Evolutionary conservation across 768 basidiomycete genomes (phyloP).

Genomic region (Trametes cingulata): DNA sequence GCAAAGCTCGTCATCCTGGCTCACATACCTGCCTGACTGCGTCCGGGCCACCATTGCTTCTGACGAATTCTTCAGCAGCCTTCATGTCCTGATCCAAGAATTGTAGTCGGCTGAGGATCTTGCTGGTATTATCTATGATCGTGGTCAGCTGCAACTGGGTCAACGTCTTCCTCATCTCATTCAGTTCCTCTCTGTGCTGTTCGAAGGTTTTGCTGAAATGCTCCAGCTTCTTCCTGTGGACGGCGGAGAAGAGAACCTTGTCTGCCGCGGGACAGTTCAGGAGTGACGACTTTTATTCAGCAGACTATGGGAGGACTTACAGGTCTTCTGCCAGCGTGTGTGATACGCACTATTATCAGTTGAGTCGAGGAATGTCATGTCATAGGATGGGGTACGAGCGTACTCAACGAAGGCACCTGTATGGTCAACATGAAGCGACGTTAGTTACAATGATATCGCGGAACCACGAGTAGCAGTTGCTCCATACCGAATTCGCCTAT

Average conservation of each 20-base stretch:
- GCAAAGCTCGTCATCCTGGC: neutral
- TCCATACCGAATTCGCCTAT: conserved; percentile 2
- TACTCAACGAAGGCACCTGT: conserved; percentile 7
- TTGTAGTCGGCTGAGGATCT: neutral
- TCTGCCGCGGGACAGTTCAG: neutral
- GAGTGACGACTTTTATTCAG: neutral
- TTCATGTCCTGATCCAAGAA: neutral
- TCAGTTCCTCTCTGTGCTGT: neutral
- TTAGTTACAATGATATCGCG: too few relatives aligned
- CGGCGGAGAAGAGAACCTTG: neutral
- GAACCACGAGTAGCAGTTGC: too few relatives aligned
- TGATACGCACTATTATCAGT: neutral
- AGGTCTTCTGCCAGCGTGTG: conserved; percentile 4
- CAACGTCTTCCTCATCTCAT: neutral
- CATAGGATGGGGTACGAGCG: neutral
- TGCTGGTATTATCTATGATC: neutral
- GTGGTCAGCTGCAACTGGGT: neutral
- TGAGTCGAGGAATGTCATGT: too few relatives aligned
- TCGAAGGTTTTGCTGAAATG: neutral
- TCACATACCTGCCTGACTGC: neutral
- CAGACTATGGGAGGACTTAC: neutral
- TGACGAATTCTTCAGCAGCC: neutral
- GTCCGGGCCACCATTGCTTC: neutral
- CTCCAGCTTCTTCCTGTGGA: neutral
- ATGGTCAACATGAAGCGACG: neutral